Conservation (phyloP, 2,329 filamentous ascomycete species). For the Blumeria graminis region DNA sequence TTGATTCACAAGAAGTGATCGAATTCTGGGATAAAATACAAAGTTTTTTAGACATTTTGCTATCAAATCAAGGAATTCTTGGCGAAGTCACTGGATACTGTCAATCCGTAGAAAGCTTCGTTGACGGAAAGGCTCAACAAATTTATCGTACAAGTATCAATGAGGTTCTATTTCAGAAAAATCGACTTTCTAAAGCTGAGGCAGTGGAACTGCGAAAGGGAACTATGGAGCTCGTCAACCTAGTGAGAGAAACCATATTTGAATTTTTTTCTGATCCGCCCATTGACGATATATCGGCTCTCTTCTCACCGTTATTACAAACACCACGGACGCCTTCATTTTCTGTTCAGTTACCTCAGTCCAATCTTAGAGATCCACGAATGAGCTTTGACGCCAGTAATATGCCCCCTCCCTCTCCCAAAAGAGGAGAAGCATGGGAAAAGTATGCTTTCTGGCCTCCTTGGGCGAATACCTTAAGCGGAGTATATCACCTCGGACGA, state of each 20-base stretch:
- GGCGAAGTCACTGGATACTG: constrained; percentile 86
- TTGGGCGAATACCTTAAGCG: constrained; percentile 72
- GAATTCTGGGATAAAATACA: constrained; percentile 86
- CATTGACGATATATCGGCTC: constrained; percentile 67
- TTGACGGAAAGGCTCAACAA: constrained; percentile 63
- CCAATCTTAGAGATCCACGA: constrained; percentile 34
- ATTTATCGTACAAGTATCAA: constrained; percentile 60
- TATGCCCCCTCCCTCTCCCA: constrained; percentile 52
- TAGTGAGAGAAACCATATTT: constrained; percentile 57
- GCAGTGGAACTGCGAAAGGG: constrained; percentile 51
- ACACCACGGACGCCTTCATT: constrained; percentile 39
- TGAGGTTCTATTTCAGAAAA: constrained; percentile 57
- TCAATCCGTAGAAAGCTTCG: constrained; percentile 76
- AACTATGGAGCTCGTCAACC: constrained; percentile 56
- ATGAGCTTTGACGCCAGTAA: constrained; percentile 63
- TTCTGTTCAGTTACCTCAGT: constrained; percentile 18
- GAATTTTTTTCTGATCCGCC: constrained; percentile 73
- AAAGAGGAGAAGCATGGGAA: constrained; percentile 68
- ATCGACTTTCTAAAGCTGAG: constrained; percentile 50
- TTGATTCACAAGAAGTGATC: constrained; percentile 61
- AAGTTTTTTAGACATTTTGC: constrained; percentile 44
- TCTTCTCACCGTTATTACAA: constrained; percentile 58
- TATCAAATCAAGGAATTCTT: constrained; percentile 59
- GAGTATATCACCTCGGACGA: constrained; percentile 71
- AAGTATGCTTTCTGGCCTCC: constrained; percentile 93